phyloP scores from a whole-genome alignment of 108 stramenopile species.

The Aurantiochytrium sp. region DNA sequence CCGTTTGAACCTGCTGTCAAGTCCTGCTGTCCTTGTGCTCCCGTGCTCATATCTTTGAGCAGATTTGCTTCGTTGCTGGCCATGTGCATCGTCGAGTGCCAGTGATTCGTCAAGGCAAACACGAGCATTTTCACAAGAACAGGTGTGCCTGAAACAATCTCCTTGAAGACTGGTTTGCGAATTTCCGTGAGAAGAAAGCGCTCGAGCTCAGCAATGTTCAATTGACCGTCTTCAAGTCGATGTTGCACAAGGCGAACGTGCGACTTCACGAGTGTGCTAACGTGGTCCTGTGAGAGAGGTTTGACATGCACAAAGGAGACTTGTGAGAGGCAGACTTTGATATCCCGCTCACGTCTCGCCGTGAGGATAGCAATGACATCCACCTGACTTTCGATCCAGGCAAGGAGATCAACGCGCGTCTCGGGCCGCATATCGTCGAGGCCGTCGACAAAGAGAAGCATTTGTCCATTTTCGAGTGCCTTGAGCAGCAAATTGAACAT shows the following conservation, averaged over 20 bases:
- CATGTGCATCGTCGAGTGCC: not conserved
- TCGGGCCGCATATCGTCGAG: not conserved
- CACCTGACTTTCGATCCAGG: not conserved
- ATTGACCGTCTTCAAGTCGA: not conserved
- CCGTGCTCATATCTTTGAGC: too few relatives aligned
- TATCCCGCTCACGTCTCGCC: not conserved
- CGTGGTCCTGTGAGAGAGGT: not conserved
- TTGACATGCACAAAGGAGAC: not conserved
- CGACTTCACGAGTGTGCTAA: not conserved
- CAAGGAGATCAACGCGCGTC: not conserved
- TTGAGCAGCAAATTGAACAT: not conserved
- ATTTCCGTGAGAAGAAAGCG: not conserved
- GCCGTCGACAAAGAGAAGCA: not conserved
- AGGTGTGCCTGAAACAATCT: not conserved
- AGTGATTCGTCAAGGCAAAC: not conserved
- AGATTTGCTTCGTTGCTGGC: too few relatives aligned
- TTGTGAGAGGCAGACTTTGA: not conserved
- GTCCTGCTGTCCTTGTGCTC: not conserved
- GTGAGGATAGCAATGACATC: not conserved
- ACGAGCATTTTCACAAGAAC: not conserved
- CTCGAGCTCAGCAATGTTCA: not conserved
- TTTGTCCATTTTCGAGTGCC: not conserved
- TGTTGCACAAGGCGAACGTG: not conserved
- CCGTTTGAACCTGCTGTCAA: not conserved
- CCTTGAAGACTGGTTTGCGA: not conserved